phyloP scores from a whole-genome alignment of 2,329 filamentous ascomycete genomes.

The Didymella lethalis region DNA sequence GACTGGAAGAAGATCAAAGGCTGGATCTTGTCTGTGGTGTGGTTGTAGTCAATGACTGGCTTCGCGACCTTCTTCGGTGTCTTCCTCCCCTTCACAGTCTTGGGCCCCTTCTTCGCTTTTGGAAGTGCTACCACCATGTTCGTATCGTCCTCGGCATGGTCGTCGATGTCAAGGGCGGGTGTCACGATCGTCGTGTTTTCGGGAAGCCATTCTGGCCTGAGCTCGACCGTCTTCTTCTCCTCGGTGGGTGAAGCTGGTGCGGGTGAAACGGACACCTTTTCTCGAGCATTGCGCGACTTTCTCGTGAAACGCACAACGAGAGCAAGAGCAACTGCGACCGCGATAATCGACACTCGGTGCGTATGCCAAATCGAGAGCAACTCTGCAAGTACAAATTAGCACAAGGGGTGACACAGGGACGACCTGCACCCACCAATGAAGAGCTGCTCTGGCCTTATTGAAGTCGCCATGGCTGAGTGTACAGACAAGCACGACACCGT shows the following conservation, averaged over 20 bases:
- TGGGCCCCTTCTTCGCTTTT: slow-evolving; percentile 46
- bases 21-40: slow-evolving; percentile 63
- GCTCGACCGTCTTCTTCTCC: slow-evolving; percentile 43
- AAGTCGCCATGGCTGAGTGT: slow-evolving; percentile 17
- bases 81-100: slow-evolving; percentile 51
- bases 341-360: slow-evolving; percentile 45
- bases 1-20: slow-evolving; percentile 89
- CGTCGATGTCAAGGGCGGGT: slow-evolving; percentile 35
- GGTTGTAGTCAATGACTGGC: slow-evolving; percentile 35
- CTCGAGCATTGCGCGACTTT: slow-evolving; percentile 38
- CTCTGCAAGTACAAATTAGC: slow-evolving; percentile 28
- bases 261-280: slow-evolving; percentile 43
- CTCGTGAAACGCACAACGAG: slow-evolving; percentile 41
- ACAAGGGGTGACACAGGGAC: neutral
- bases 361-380: slow-evolving; percentile 50
- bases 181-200: slow-evolving; percentile 41
- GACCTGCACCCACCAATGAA: slow-evolving; percentile 10
- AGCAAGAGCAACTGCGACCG: slow-evolving; percentile 42
- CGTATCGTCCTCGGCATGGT: slow-evolving; percentile 41
- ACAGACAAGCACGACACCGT: neutral
- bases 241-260: slow-evolving; percentile 43
- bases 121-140: slow-evolving; percentile 27
- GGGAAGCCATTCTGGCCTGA: slow-evolving; percentile 48
- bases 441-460: slow-evolving; percentile 16
- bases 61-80: slow-evolving; percentile 29